A percentile compares a stretch with the other conserved stretches of the same genome.
These are phyloP conservation scores for Iris macrosiphon DNA, from an alignment of 106 monocot genomes.

Conservation along the genomic window DNA sequence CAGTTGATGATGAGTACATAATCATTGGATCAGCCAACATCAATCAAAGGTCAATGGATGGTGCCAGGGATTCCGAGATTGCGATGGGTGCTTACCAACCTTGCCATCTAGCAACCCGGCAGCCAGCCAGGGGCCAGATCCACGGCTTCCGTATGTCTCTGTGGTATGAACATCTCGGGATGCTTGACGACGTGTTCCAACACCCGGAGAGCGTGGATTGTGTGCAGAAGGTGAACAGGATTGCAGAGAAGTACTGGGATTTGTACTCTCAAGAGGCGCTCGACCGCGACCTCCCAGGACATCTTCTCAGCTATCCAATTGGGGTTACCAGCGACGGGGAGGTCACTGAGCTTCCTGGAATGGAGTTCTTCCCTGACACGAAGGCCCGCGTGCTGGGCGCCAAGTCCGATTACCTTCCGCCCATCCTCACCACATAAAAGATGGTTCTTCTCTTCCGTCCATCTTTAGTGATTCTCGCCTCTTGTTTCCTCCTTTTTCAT, in stretches of 20 bases:
- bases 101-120: constrained; percentile 32
- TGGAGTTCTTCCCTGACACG: constrained; percentile 59
- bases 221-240: constrained; percentile 51
- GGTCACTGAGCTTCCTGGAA: constrained; percentile 22
- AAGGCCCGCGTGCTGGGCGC: constrained; percentile 49
- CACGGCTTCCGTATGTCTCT: constrained; percentile 70
- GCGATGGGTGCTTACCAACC: constrained; percentile 84
- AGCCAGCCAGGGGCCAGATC: constrained; percentile 50
- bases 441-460: too few relatives aligned
- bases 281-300: constrained; percentile 52
- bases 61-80: constrained; percentile 69
- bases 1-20: constrained; percentile 85
- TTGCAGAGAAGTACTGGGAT: constrained; percentile 57
- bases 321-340: constrained; percentile 23
- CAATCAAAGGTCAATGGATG: constrained; percentile 75
- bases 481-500: too few relatives aligned
- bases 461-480: too few relatives aligned
- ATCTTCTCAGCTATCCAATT: constrained; percentile 60
- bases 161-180: constrained; percentile 68
- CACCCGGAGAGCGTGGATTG: constrained; percentile 55
- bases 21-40: constrained; percentile 79
- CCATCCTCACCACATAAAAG: constrained; percentile 70
- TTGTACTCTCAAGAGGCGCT: constrained; percentile 28
- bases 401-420: constrained; percentile 48
- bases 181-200: constrained; percentile 40